A percentile compares a stretch with the other conserved stretches of the same genome.
Conservation (phyloP, 805 yeast genomes). For the Teunomyces gatunensis region DNA sequence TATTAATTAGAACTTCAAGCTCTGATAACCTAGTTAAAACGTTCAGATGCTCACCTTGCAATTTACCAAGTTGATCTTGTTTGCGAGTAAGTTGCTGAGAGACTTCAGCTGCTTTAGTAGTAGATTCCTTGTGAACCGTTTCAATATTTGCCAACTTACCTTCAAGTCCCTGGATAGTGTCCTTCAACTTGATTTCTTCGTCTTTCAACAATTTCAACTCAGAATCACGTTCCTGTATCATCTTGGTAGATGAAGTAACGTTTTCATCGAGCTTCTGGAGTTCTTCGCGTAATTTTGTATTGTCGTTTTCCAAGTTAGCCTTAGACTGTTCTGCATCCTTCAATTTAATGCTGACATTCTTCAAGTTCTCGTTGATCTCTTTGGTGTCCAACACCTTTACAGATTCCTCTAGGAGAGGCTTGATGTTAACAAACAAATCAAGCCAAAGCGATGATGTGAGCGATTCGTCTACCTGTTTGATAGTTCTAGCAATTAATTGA, state of each 20-base stretch:
- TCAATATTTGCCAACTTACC: conserved; percentile 29
- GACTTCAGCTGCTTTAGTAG: conserved; percentile 19
- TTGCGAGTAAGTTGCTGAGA: conserved; percentile 7
- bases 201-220: conserved; percentile 42
- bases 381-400: conserved; percentile 58
- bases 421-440: conserved; percentile 62
- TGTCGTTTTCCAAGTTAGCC: conserved; percentile 29
- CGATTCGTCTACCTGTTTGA: conserved; percentile 49
- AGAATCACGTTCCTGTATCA: conserved; percentile 46
- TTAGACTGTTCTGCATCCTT: conserved; percentile 35
- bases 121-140: conserved; percentile 29
- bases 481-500: conserved; percentile 60
- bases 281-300: conserved; percentile 38
- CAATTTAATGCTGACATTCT: conserved; percentile 43
- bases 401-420: conserved; percentile 70
- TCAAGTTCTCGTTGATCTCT: conserved; percentile 55
- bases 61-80: conserved; percentile 7
- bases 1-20: conserved; percentile 8
- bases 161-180: conserved; percentile 26
- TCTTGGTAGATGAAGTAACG: conserved; percentile 21
- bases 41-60: conserved; percentile 9
- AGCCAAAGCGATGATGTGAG: conserved; percentile 70
- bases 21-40: conserved; percentile 2
- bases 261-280: conserved; percentile 33
- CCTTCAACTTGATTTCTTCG: conserved; percentile 33